Conservation (phyloP, 768 basidiomycete genomes). For the Mrakia frigida region DNA sequence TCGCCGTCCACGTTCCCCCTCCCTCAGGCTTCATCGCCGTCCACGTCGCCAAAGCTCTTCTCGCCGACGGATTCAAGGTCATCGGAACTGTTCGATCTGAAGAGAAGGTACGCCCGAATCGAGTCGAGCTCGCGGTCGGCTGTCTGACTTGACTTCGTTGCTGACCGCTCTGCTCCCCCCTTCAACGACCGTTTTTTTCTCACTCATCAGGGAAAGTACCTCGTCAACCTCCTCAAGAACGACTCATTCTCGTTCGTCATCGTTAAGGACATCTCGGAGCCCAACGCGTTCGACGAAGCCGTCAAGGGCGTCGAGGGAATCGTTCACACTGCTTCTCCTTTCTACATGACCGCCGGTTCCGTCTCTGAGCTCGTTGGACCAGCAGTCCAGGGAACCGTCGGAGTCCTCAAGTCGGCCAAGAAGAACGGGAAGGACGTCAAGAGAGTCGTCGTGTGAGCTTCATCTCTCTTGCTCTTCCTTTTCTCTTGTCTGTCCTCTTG, state of each 20-base stretch:
- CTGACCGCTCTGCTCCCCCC: not conserved
- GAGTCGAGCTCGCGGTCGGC: too few species aligned
- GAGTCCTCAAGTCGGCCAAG: conserved; percentile 49
- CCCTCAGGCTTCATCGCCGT: conserved; percentile 53
- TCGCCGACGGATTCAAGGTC: conserved; percentile 59
- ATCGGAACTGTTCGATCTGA: conserved; percentile 62
- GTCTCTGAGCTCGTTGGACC: conserved; percentile 56
- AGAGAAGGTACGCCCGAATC: conserved; percentile 47
- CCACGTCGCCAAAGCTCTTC: conserved; percentile 56
- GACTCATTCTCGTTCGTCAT: conserved; percentile 60
- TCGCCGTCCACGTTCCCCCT: too few species aligned
- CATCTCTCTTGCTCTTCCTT: not conserved
- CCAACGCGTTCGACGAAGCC: conserved; percentile 69
- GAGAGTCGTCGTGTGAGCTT: conserved; percentile 51
- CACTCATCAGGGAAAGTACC: conserved; percentile 47
- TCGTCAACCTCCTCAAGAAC: conserved; percentile 53
- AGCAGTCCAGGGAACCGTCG: conserved; percentile 64
- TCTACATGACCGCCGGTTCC: conserved; percentile 40
- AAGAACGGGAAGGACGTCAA: conserved; percentile 49
- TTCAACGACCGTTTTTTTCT: not conserved
- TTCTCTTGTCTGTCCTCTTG: not conserved
- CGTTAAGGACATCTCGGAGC: conserved; percentile 62
- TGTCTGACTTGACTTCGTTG: too few species aligned
- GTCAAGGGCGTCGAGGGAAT: conserved; percentile 71
- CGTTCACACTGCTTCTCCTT: conserved; percentile 34